Evolutionary conservation across 2,329 filamentous ascomycete genomes (phyloP), one percentile per base, ranked within the genome.

Genomic region (Trichoderma gracile): DNA sequence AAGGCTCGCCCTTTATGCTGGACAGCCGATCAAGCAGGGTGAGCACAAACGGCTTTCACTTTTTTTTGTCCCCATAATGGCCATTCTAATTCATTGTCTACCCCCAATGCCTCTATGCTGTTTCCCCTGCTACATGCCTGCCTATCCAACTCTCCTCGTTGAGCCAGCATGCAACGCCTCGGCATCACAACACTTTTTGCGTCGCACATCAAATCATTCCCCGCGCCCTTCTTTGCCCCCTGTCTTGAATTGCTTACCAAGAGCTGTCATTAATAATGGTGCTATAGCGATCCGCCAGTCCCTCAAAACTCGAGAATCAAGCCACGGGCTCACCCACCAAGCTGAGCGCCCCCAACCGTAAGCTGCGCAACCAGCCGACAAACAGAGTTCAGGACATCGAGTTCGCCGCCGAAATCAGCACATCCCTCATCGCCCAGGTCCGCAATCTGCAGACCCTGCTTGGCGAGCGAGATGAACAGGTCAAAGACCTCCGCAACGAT

Each of bases 351-450:
- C 93, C 93, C 1, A 94, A 91, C 70, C 87, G 94, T 69, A 95
- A 93, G 75, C 86, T 95, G 74, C 86, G 95, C 63, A 98, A 98
- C 71, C 94, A 97, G 74, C 91, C 92, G 2, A 86, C 90, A 10
- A 95, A 89, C 73, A 88, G 93, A 58, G 89, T 96, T 14, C 93
- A 98, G 74, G 95, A 99, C 73, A 96, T 99, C 73, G 93, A 97
- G 71, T 96, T 99, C 73, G 95, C 94, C n/a, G 93, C 95, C 57
- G 94, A 99, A 74, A 97, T 99, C 72, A 97, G 93, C 73, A 97
- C 92, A 6, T 97, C 93, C 2, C 82, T 99, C 58, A 89, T 99
- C 58, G 88, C 90, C n/a, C 95, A 98, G 78, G 91, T 99, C 57
- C 89, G 95, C 67, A 93, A 95, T 73, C 79, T 99, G 62, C 95